These are phyloP conservation scores for Magnaporthiopsis incrustans DNA, from an alignment of 2,329 filamentous ascomycete species.

Conservation along the genomic window DNA sequence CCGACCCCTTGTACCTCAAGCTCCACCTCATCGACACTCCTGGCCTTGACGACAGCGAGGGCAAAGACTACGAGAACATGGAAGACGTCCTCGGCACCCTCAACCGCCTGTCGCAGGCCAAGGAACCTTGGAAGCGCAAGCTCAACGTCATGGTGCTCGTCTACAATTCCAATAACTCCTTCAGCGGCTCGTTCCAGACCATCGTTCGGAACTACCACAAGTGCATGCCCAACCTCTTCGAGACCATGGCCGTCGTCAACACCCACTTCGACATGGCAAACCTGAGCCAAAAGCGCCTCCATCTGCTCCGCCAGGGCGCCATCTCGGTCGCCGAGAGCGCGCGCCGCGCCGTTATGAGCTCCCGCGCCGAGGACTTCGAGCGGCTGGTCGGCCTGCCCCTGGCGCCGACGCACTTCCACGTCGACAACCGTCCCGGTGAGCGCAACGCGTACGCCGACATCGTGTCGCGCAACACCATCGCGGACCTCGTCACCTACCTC, in stretches of 20 bases:
- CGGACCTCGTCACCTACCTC: background rate
- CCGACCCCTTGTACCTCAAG: background rate
- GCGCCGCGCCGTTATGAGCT: background rate
- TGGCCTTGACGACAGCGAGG: conserved; percentile 1
- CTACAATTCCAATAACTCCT: background rate
- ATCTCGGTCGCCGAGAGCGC: background rate
- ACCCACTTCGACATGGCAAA: background rate
- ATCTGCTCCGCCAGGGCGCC: too few relatives aligned
- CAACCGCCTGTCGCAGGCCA: background rate
- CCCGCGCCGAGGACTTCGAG: background rate
- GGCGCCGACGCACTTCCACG: background rate
- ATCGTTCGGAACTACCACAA: conserved; percentile 1
- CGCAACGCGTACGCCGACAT: background rate
- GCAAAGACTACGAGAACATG: conserved; percentile 4
- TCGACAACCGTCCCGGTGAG: background rate
- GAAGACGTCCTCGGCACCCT: background rate
- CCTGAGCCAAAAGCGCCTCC: background rate
- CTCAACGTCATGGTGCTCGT: background rate
- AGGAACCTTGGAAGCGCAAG: background rate
- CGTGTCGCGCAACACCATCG: background rate
- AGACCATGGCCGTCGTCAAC: background rate
- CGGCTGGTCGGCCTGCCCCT: background rate
- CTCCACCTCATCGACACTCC: conserved; percentile 1
- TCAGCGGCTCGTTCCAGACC: background rate
- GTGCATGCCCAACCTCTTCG: conserved; percentile 5